A percentile compares a stretch with the other conserved stretches of the same genome.
These are phyloP conservation scores for Asclepias syriaca DNA, from an alignment of 257 asterid species.

Conservation along the genomic window DNA sequence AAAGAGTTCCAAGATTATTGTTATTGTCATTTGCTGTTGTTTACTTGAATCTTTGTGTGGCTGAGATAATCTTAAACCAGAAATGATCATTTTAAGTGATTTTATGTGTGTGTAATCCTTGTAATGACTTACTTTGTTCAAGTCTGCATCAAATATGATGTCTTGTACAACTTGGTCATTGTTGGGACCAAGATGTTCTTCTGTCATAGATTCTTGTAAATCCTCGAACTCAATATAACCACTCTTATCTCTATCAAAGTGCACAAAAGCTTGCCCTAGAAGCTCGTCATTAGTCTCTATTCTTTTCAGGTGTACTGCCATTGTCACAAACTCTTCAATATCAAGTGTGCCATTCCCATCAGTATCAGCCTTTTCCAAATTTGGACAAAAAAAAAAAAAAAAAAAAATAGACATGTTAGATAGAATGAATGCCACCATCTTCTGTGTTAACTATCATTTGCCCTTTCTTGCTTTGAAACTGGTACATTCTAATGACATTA, in stretches of 20 bases:
- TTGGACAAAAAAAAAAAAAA: not conserved
- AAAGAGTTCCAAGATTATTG: not conserved
- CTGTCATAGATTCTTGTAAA: constrained; percentile 48
- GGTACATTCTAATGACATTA: not conserved
- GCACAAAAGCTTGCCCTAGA: constrained; percentile 47
- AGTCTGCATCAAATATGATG: constrained; percentile 70
- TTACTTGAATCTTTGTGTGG: not conserved
- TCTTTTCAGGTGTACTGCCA: constrained; percentile 65
- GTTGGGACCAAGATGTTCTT: constrained; percentile 43
- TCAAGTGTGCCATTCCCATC: constrained; percentile 69
- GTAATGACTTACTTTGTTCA: constrained; percentile 54
- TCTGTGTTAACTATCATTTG: too few relatives aligned
- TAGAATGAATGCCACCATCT: not conserved
- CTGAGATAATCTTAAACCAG: too few relatives aligned
- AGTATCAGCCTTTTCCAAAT: constrained; percentile 43
- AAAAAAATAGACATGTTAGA: not conserved
- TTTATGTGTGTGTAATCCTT: not conserved
- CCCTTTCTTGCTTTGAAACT: too few relatives aligned
- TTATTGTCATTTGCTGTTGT: not conserved
- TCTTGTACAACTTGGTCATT: constrained; percentile 60
- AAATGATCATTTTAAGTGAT: not conserved
- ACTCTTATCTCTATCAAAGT: constrained; percentile 57
- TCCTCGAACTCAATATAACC: constrained; percentile 86
- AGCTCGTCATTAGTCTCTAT: constrained; percentile 54
- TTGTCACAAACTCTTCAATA: constrained; percentile 63